phyloP scores from a whole-genome alignment of 257 asterid genomes.

The Solanum paucissectum region DNA sequence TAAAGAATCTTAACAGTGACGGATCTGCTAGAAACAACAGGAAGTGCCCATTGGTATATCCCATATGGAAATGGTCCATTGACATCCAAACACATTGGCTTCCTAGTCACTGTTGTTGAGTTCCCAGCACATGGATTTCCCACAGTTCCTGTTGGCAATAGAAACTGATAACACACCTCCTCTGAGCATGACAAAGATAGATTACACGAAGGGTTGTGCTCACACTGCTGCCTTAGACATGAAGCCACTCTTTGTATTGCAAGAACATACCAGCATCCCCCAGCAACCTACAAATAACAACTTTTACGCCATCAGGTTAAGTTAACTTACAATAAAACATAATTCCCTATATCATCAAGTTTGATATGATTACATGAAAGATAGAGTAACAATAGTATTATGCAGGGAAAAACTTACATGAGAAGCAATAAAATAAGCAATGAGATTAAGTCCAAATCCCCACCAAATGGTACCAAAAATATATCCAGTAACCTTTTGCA shows the following conservation, averaged over 20 bases:
- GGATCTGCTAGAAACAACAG: constrained; percentile 74
- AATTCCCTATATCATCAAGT: neutral
- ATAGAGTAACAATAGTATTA: too few species aligned
- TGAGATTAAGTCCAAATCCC: constrained; percentile 92
- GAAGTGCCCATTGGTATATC: constrained; percentile 84
- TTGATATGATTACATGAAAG: too few species aligned
- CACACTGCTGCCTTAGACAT: constrained; percentile 67
- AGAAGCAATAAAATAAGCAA: constrained; percentile 93
- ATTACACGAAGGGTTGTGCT: constrained; percentile 25
- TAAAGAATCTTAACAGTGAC: constrained; percentile 74
- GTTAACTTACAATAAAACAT: neutral
- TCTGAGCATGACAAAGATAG: constrained; percentile 60
- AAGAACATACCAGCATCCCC: constrained; percentile 96
- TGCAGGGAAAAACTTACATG: constrained; percentile 40
- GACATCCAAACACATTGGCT: constrained; percentile 56
- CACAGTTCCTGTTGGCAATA: constrained; percentile 30
- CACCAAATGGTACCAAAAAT: constrained; percentile 96
- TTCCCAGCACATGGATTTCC: constrained; percentile 58
- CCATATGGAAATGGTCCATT: constrained; percentile 78
- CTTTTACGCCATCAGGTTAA: neutral
- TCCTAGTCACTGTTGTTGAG: constrained; percentile 16
- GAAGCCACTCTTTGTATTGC: constrained; percentile 76
- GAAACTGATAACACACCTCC: constrained; percentile 68
- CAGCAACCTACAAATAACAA: constrained; percentile 51
- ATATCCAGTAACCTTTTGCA: constrained; percentile 88